These are phyloP conservation scores for Asterophora lycoperdoides DNA, from an alignment of 768 basidiomycete species.

Conservation along the genomic window DNA sequence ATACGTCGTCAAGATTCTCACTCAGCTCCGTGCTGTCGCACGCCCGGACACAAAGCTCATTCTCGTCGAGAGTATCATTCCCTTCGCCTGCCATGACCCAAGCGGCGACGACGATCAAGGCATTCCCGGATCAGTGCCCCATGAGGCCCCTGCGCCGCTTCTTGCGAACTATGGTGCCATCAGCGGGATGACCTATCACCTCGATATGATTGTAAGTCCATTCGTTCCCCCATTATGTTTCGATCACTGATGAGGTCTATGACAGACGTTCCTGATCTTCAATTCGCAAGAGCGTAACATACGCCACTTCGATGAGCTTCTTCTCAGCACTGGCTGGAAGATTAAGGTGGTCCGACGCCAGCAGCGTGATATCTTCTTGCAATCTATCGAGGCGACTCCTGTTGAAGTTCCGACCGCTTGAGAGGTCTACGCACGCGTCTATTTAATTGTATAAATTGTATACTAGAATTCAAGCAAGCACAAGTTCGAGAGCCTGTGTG, in stretches of 20 bases:
- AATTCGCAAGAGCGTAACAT: constrained; percentile 6
- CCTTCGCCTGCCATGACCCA: constrained; percentile 5
- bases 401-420: background rate
- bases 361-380: background rate
- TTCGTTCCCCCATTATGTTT: background rate
- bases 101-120: constrained; percentile 3
- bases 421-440: too few relatives aligned
- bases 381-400: background rate
- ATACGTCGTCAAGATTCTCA: background rate
- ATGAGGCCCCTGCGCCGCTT: constrained; percentile 23
- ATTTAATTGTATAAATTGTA: too few relatives aligned
- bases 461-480: too few relatives aligned
- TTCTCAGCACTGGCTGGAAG: constrained; percentile 1
- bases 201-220: background rate
- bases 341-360: background rate
- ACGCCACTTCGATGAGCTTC: background rate
- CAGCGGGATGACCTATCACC: background rate
- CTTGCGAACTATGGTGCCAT: constrained; percentile 35
- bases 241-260: background rate
- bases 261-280: constrained; percentile 2
- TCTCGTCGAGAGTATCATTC: constrained; percentile 4
- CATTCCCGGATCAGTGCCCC: constrained; percentile 21
- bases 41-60: background rate
- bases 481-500: too few relatives aligned
- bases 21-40: background rate